A percentile compares a stretch with the other conserved stretches of the same genome.
Conservation (phyloP, 805 yeast genomes). For the Yamadazyma endophytica region DNA sequence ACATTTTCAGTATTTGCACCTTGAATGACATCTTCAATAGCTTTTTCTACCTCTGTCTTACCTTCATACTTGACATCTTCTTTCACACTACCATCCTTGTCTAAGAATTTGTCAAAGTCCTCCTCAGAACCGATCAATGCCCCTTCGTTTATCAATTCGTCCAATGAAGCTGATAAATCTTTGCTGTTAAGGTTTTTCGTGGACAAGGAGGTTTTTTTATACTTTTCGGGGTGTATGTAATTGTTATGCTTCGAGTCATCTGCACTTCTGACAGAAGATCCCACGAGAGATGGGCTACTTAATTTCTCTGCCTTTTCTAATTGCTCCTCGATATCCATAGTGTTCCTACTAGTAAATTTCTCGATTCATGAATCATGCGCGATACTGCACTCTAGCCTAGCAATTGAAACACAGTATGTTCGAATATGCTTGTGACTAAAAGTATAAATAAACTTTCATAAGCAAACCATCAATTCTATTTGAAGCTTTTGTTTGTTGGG, state of each 20-base stretch:
- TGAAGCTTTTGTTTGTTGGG: no score
- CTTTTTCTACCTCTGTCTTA: background rate
- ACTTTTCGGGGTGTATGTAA: constrained; percentile 43
- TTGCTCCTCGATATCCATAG: constrained; percentile 51
- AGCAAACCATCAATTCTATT: no score
- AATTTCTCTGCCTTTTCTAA: constrained; percentile 49
- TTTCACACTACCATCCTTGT: constrained; percentile 50
- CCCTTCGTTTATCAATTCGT: constrained; percentile 46
- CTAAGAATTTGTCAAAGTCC: constrained; percentile 49
- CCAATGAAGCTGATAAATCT: constrained; percentile 47
- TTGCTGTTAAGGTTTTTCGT: constrained; percentile 11
- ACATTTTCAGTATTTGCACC: background rate
- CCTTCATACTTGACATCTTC: constrained; percentile 35
- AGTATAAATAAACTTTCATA: no score
- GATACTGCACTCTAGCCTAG: no score
- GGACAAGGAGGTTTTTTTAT: constrained; percentile 18
- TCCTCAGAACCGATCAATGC: constrained; percentile 48
- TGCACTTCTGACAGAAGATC: constrained; percentile 47
- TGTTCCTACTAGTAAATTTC: no score
- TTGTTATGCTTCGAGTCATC: constrained; percentile 43
- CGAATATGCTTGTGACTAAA: no score
- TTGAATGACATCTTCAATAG: constrained; percentile 14
- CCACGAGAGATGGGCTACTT: constrained; percentile 49
- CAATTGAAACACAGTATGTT: no score
- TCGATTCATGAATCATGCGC: no score